Conservation (phyloP, 768 basidiomycete species). For the Phaeotremella skinneri region DNA sequence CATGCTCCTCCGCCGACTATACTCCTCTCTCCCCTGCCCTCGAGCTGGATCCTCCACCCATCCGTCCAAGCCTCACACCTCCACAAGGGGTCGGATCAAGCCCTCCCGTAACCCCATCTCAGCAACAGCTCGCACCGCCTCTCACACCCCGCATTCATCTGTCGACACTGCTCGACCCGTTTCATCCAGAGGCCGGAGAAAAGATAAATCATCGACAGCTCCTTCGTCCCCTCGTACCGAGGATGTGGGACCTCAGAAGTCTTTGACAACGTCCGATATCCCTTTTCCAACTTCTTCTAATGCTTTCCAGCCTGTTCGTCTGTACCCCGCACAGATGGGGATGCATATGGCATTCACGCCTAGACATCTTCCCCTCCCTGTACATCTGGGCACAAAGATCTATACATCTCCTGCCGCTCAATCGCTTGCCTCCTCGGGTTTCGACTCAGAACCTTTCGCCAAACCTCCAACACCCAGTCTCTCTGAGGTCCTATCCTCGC, state of each 20-base stretch:
- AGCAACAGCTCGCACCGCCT: background rate
- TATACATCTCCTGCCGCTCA: conserved; percentile 16
- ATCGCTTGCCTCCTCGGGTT: background rate
- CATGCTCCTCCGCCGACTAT: conserved; percentile 31
- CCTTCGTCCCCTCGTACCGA: background rate
- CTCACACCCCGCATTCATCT: background rate
- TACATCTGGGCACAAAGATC: conserved; percentile 25
- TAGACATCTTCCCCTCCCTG: conserved; percentile 34
- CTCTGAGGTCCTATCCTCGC: background rate
- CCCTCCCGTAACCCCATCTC: conserved; percentile 11
- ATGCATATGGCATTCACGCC: conserved; percentile 36
- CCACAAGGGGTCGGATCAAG: conserved; percentile 21
- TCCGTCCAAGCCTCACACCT: background rate
- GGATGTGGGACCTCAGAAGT: background rate
- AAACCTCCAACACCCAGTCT: conserved; percentile 13
- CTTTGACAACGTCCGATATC: background rate
- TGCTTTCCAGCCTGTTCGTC: conserved; percentile 25
- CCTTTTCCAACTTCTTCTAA: conserved; percentile 14
- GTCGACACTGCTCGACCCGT: background rate
- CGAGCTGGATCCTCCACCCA: conserved; percentile 11
- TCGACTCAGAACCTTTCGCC: too few species aligned
- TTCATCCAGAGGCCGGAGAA: background rate
- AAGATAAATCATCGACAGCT: background rate
- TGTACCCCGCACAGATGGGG: conserved; percentile 35
- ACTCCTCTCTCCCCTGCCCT: conserved; percentile 25